Evolutionary conservation across 176 grass and related monocot genomes (phyloP), one percentile per base, ranked within the genome.

Genomic region (Avena eriantha): DNA sequence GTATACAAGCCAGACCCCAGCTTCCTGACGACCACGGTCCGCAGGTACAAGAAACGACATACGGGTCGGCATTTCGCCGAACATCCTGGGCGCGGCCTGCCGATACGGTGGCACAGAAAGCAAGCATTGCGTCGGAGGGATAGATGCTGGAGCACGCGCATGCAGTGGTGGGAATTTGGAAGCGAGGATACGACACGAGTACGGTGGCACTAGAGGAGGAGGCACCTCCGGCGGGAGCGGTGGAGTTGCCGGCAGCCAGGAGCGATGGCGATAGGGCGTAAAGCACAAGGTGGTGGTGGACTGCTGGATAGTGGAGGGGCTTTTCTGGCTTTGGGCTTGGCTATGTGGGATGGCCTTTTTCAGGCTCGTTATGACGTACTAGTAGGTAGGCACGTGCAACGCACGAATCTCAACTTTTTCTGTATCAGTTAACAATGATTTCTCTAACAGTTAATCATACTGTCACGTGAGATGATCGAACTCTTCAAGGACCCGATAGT

Each of bases 31-130:
- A 47, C 83, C 16, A 26, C 76, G 12, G 76, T 4, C 54, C 36
- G 36, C 21, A 19, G 22, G 22, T 31, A 21, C 19, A 78, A 60
- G 14, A 47, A 55, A 58, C 2, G 33, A 24, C 51, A 33, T 29
- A 29, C 18, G 1, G 23, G 16, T 56, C 39, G 72, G 23, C 83
- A 81, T 89, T 85, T 56, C 49, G 71, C 54, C 82, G 77, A 85
- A 80, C 77, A 35, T 47, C 82, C 21, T 19, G 36, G 13, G 68
- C 4, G 50, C 70, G 41, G 10, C 21, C 39, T 29, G 73, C 69
- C 33, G 10, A 49, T 15, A 26, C 10, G 19, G 4, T 39, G 36
- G 36, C 36, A 5, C 36, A 7, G 11, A 35, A 64, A 4, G 9
- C 69, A 19, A 19, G 19, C 19, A 71, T 45, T 22, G 69, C 35